A percentile compares a stretch with the other conserved stretches of the same genome.
phyloP scores from a whole-genome alignment of 768 basidiomycete species.

The Xanthoconium stramineum region DNA sequence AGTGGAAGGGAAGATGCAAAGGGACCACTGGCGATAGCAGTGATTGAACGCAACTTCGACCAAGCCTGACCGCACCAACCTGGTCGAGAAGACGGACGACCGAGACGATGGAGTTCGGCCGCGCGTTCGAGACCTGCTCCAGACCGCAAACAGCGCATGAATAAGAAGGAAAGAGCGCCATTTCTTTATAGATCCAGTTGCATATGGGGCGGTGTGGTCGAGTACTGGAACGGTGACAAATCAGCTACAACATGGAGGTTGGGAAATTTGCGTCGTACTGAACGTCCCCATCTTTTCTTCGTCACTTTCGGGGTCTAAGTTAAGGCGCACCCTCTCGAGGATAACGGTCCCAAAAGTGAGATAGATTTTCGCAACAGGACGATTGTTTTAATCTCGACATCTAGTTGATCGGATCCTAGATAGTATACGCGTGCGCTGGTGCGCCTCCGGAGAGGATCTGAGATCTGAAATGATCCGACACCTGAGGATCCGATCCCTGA shows the following conservation, averaged over 20 bases:
- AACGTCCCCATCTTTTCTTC: conserved; percentile 11
- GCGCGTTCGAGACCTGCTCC: conserved; percentile 2
- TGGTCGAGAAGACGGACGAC: conserved; percentile 13
- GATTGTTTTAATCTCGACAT: neutral
- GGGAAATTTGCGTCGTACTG: neutral
- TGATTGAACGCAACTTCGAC: conserved; percentile 11
- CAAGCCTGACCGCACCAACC: conserved; percentile 15
- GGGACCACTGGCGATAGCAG: conserved; percentile 6
- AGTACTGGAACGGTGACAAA: neutral
- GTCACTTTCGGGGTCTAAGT: conserved; percentile 1
- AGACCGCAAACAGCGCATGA: conserved; percentile 6
- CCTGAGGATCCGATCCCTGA: neutral
- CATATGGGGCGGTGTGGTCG: conserved; percentile 6
- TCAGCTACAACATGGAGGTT: neutral
- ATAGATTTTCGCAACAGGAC: neutral
- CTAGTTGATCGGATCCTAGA: neutral
- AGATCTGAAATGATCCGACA: neutral
- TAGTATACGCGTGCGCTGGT: conserved; percentile 3
- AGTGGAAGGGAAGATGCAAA: conserved; percentile 11
- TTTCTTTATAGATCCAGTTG: conserved; percentile 1
- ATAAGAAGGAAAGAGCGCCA: conserved; percentile 15
- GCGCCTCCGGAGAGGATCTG: neutral
- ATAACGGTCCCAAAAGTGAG: neutral
- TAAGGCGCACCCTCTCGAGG: neutral
- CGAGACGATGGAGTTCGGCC: conserved; percentile 10